Evolutionary conservation across 306 rosid genomes (phyloP).

Genomic region (Biancaea sappan): DNA sequence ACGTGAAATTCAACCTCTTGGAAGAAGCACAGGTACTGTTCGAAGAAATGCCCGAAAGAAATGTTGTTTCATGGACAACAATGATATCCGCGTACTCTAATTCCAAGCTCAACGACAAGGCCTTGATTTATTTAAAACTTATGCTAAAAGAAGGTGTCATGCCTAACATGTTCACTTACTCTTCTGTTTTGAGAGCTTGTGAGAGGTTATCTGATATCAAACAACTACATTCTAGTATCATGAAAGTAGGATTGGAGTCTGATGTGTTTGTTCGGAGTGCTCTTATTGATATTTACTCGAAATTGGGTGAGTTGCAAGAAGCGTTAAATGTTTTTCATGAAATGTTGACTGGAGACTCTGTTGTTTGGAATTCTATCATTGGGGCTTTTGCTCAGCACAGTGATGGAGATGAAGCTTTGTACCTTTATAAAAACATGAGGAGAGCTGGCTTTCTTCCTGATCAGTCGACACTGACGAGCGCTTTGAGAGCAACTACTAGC

Average conservation of each 20-base stretch:
- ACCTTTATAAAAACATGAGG: slow-evolving; percentile 72
- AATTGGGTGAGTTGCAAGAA: slow-evolving; percentile 60
- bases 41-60: slow-evolving; percentile 77
- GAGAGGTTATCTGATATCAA: slow-evolving; percentile 49
- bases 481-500: slow-evolving; percentile 76
- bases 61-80: slow-evolving; percentile 86
- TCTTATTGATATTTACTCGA: slow-evolving; percentile 72
- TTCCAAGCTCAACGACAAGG: slow-evolving; percentile 54
- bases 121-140: slow-evolving; percentile 54
- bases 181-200: slow-evolving; percentile 83
- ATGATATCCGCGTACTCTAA: slow-evolving; percentile 69
- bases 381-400: slow-evolving; percentile 88
- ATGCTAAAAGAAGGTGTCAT: slow-evolving; percentile 79
- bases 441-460: slow-evolving; percentile 54
- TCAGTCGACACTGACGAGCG: slow-evolving; percentile 77
- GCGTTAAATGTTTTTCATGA: slow-evolving; percentile 65
- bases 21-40: slow-evolving; percentile 72
- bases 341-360: slow-evolving; percentile 67
- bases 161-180: slow-evolving; percentile 87
- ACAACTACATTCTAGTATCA: slow-evolving; percentile 67
- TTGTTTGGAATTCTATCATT: slow-evolving; percentile 86
- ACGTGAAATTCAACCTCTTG: slow-evolving; percentile 62
- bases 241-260: slow-evolving; percentile 78
- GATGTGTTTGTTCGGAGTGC: slow-evolving; percentile 83
- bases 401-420: slow-evolving; percentile 75